phyloP scores from a whole-genome alignment of 371 early-diverging fungal genomes.

The Mucor sp. region DNA sequence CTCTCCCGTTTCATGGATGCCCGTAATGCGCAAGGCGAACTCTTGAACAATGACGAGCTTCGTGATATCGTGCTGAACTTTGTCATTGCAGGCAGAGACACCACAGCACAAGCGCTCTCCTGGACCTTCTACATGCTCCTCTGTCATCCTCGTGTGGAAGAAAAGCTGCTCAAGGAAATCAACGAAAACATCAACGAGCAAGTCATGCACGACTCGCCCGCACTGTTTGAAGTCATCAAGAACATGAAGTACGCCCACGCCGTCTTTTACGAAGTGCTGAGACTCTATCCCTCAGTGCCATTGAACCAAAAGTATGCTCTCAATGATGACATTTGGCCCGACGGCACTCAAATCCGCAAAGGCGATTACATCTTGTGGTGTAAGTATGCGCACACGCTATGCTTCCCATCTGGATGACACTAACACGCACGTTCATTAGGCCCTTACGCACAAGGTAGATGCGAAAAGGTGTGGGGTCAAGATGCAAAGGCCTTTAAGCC shows the following conservation, averaged over 20 bases:
- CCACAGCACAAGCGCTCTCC: conserved; percentile 72
- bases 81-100: conserved; percentile 69
- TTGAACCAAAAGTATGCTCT: conserved; percentile 65
- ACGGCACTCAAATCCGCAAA: conserved; percentile 61
- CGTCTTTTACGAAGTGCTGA: conserved; percentile 66
- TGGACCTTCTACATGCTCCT: conserved; percentile 71
- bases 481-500: conserved; percentile 63
- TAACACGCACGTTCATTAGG: too few relatives aligned
- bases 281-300: conserved; percentile 77
- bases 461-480: conserved; percentile 60
- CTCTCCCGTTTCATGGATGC: conserved; percentile 64
- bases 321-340: conserved; percentile 70
- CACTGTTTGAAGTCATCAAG: conserved; percentile 48
- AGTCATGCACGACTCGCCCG: conserved; percentile 25
- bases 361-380: conserved; percentile 59
- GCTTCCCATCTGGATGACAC: too few relatives aligned
- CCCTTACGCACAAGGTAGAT: conserved; percentile 60
- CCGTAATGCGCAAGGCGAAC: conserved; percentile 54
- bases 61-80: conserved; percentile 74
- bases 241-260: conserved; percentile 62
- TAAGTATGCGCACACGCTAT: too few relatives aligned
- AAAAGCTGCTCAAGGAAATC: conserved; percentile 63
- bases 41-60: conserved; percentile 53
- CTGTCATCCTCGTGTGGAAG: conserved; percentile 54
- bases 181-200: conserved; percentile 30